These are phyloP conservation scores for Botrytis galanthina DNA, from an alignment of 2,329 filamentous ascomycete species.

Conservation along the genomic window DNA sequence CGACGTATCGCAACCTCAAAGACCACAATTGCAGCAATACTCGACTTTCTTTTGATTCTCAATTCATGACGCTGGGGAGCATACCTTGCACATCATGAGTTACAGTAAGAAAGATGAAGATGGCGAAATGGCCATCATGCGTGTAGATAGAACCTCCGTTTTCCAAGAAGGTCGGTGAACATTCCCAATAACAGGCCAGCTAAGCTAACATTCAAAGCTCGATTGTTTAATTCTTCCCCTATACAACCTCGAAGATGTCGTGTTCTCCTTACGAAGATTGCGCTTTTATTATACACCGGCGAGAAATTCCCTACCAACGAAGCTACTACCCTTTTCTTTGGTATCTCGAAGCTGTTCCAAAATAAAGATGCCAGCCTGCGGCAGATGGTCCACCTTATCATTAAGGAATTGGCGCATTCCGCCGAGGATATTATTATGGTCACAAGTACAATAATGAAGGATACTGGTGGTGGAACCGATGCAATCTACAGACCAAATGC, in stretches of 20 bases:
- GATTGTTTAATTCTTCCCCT: slow-evolving; percentile 95
- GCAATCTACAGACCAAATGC: slow-evolving; percentile 93
- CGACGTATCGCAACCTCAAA: slow-evolving; percentile 33
- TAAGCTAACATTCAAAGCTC: slow-evolving; percentile 60
- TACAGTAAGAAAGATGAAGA: slow-evolving; percentile 99
- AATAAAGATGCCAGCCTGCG: slow-evolving; percentile 97
- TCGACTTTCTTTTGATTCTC: slow-evolving; percentile 29
- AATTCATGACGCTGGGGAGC: slow-evolving; percentile 41
- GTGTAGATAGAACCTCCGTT: slow-evolving; percentile 95
- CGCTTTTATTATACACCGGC: slow-evolving; percentile 91
- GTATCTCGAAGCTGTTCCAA: slow-evolving; percentile 98
- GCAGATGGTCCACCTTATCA: slow-evolving; percentile 97
- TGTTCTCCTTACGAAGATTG: slow-evolving; percentile 95
- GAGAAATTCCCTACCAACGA: slow-evolving; percentile 97
- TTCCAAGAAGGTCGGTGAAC: slow-evolving; percentile 85
- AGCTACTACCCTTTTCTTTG: slow-evolving; percentile 97
- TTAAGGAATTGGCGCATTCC: slow-evolving; percentile 94
- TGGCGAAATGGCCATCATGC: slow-evolving; percentile 87
- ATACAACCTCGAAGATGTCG: slow-evolving; percentile 97
- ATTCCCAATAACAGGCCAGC: slow-evolving; percentile 35
- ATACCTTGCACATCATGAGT: slow-evolving; percentile 64
- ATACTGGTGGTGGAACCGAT: slow-evolving; percentile 92
- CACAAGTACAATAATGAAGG: slow-evolving; percentile 99
- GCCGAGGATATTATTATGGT: slow-evolving; percentile 99
- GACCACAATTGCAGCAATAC: slow-evolving; percentile 19